Percentiles rank a stretch among this genome's conserved stretches.
Conservation (phyloP, 495 filamentous ascomycete species). For the Mycothermus thermophilus region DNA sequence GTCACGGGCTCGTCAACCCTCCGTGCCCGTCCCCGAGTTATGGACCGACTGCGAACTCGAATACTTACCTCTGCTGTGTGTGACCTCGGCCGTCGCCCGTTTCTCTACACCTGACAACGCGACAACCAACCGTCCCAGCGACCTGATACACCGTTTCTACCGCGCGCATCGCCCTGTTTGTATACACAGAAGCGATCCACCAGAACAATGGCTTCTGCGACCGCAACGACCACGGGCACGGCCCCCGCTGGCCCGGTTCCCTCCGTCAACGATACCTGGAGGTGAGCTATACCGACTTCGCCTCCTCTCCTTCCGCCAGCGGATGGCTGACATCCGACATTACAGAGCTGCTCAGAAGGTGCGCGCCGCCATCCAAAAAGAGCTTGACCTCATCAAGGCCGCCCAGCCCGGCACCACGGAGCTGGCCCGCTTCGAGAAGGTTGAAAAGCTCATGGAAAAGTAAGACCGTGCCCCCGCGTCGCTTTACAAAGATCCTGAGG, state of each 20-base stretch:
- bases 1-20: too few species aligned
- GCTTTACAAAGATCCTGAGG: constrained; percentile 11
- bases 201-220: constrained; percentile 10
- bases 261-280: constrained; percentile 13
- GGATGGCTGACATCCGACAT: too few species aligned
- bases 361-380: constrained; percentile 14
- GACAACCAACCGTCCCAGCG: too few species aligned
- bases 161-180: too few species aligned
- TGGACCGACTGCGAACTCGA: constrained; percentile 17
- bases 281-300: too few species aligned
- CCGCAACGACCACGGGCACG: background rate
- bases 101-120: too few species aligned
- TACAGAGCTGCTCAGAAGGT: constrained; percentile 17
- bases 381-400: constrained; percentile 32
- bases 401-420: constrained; percentile 34
- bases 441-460: constrained; percentile 45
- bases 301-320: too few species aligned
- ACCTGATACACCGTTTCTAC: too few species aligned
- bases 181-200: too few species aligned
- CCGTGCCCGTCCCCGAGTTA: too few species aligned
- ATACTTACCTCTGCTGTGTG: constrained; percentile 9
- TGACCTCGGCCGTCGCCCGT: constrained; percentile 16
- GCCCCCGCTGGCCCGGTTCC: too few species aligned
- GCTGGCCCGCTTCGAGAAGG: constrained; percentile 38
- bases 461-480: constrained; percentile 24